phyloP scores from a whole-genome alignment of 257 asterid species.

The Lantana camara region DNA sequence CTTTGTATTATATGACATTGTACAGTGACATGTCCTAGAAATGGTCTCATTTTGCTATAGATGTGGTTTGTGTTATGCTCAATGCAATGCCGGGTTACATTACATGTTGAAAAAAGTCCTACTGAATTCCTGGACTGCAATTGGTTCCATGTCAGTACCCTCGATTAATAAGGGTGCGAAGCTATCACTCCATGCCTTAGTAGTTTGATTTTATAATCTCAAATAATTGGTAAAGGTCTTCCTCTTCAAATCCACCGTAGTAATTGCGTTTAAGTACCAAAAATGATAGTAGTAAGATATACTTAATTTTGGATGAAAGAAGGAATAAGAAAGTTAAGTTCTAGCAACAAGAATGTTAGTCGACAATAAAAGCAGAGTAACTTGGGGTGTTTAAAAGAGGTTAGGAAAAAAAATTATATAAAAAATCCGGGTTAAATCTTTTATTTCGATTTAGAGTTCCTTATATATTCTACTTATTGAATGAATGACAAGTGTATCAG shows the following conservation, averaged over 20 bases:
- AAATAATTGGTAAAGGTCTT: constrained; percentile 58
- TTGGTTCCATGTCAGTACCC: constrained; percentile 82
- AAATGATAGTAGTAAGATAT: not conserved
- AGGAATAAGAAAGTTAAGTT: too few relatives aligned
- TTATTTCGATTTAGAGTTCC: too few relatives aligned
- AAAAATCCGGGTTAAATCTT: too few relatives aligned
- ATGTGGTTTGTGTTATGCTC: constrained; percentile 60
- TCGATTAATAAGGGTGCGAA: constrained; percentile 83
- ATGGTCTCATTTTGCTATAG: constrained; percentile 57
- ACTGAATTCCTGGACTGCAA: constrained; percentile 81
- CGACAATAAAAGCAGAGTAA: too few relatives aligned
- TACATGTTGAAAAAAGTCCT: constrained; percentile 82
- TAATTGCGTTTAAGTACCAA: constrained; percentile 73
- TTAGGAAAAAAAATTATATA: too few relatives aligned
- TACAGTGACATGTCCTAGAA: constrained; percentile 48
- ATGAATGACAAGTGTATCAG: too few relatives aligned
- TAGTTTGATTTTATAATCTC: constrained; percentile 70
- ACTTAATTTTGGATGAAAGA: not conserved
- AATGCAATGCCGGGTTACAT: constrained; percentile 86
- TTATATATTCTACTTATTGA: too few relatives aligned
- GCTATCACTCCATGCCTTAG: constrained; percentile 76
- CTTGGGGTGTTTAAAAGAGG: too few relatives aligned
- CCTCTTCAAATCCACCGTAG: constrained; percentile 77
- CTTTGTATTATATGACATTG: constrained; percentile 82
- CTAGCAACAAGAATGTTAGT: too few relatives aligned